Base-by-base conservation (phyloP, 495 filamentous ascomycete species). In the Aspergillus sclerotiicarbonarius region DNA sequence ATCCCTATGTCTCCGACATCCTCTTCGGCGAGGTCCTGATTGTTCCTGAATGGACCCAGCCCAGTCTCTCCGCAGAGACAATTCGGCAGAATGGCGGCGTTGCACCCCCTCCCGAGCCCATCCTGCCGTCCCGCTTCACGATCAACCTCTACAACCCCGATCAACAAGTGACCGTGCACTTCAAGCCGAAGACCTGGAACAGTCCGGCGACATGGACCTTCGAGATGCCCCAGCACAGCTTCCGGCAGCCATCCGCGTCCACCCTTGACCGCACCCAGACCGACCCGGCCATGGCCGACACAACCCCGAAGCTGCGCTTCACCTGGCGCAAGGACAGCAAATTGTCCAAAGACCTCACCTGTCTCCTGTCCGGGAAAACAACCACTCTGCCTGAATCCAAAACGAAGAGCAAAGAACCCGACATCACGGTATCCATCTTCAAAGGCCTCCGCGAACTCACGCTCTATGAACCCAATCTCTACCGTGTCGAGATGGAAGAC, bases 121-220 rank as follows among this genome's bases (percentile, higher is more conserved):
- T 91, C 20, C 75, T 92, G 33, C 94, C 94, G 1, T 83, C 83
- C 44, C 81, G 82, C 51, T 96, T 98, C 70, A 80, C 81, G 16
- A 81, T 98, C 53, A 89, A 93, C 61, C 86, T 98, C 10, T 98
- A 97, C 81, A 91, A 96, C 67, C 94, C 94, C 0, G 92, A 97
- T 74, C 92, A 96, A 70, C 78, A 88, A 59, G 76, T 98, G 29
- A 54, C 75, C 0, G 79, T 98, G 44, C 84, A 79, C 67, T 82
- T 89, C 68, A 82, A 89, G 56, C 76, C 84, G 43, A 88, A 88
- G 52, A 80, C 84, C 51, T 96, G 90, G 89, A 89, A 87, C 62
- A 85, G 84, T 48, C 86, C 84, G 25, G 84, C 90, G 20, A 82
- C 80, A 49, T 98, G 92, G 86, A 90, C 92, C 55, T 98, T 98